Evolutionary conservation across 495 filamentous ascomycete species (phyloP).

Genomic region (Rhypophila decipiens): DNA sequence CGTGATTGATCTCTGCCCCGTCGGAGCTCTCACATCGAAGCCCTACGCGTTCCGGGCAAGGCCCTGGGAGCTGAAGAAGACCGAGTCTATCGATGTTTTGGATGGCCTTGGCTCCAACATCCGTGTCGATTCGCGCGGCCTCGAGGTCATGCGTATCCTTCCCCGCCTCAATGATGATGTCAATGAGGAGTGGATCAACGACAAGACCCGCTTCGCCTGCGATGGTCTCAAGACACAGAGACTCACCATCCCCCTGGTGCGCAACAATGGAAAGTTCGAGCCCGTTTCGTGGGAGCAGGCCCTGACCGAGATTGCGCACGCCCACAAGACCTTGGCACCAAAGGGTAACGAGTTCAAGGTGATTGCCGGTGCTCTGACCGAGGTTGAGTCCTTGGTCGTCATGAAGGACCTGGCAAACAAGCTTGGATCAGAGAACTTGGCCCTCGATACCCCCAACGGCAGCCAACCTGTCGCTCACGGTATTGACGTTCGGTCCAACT

Average conservation of each 20-base stretch:
- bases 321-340: conserved; percentile 65
- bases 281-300: conserved; percentile 93
- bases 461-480: conserved; percentile 83
- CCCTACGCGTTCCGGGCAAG: conserved; percentile 95
- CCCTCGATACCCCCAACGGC: conserved; percentile 83
- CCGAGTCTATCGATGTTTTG: conserved; percentile 89
- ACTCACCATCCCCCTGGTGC: conserved; percentile 84
- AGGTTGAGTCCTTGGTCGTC: conserved; percentile 87
- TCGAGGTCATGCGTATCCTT: conserved; percentile 92
- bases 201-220: conserved; percentile 94
- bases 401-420: conserved; percentile 96
- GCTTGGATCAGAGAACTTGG: conserved; percentile 91
- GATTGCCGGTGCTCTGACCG: conserved; percentile 82
- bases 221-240: conserved; percentile 95
- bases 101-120: conserved; percentile 93
- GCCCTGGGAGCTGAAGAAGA: conserved; percentile 91
- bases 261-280: conserved; percentile 79
- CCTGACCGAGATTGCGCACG: conserved; percentile 72
- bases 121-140: conserved; percentile 82
- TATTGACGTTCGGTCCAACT: conserved; percentile 89
- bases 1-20: conserved; percentile 95
- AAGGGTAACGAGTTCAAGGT: conserved; percentile 93
- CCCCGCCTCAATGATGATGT: conserved; percentile 94
- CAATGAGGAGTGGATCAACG: conserved; percentile 99
- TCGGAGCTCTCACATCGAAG: conserved; percentile 92